A percentile compares a stretch with the other conserved stretches of the same genome.
phyloP scores from a whole-genome alignment of 331 rosid genomes.

The Quercus lobata region DNA sequence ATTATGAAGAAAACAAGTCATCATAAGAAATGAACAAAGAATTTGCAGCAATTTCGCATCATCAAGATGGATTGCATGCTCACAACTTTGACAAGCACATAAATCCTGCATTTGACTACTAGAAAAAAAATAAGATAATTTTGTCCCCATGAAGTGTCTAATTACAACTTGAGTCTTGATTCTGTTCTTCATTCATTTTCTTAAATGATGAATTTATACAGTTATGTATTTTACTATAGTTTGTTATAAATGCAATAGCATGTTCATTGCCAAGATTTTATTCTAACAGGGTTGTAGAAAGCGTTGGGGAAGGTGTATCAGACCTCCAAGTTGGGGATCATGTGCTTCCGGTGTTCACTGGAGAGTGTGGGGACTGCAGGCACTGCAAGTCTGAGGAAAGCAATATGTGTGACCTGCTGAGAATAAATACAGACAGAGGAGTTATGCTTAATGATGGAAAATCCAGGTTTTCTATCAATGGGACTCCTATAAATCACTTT shows the following conservation, averaged over 20 bases:
- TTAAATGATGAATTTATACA: background rate
- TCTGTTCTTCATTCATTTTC: background rate
- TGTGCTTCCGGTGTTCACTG: constrained; percentile 33
- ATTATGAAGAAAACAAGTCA: too few relatives aligned
- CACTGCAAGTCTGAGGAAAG: constrained; percentile 40
- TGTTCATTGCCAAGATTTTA: background rate
- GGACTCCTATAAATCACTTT: constrained; percentile 27
- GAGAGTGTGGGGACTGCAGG: constrained; percentile 35
- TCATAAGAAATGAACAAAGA: too few relatives aligned
- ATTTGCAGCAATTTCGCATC: too few relatives aligned
- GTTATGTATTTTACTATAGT: background rate
- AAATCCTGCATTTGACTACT: too few relatives aligned
- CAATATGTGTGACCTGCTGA: constrained; percentile 33
- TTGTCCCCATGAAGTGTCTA: too few relatives aligned
- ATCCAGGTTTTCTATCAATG: constrained; percentile 31
- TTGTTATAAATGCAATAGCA: too few relatives aligned
- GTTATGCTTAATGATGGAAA: constrained; percentile 33
- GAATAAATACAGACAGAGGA: constrained; percentile 21
- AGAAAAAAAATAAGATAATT: too few relatives aligned
- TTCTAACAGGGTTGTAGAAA: constrained; percentile 34
- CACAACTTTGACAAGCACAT: too few relatives aligned
- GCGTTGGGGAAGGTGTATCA: constrained; percentile 31
- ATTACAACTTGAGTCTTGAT: too few relatives aligned
- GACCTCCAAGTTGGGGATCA: constrained; percentile 31
- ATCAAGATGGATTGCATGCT: too few relatives aligned